These are phyloP conservation scores for Capsicum pubescens DNA, from an alignment of 257 asterid genomes.

Conservation along the genomic window DNA sequence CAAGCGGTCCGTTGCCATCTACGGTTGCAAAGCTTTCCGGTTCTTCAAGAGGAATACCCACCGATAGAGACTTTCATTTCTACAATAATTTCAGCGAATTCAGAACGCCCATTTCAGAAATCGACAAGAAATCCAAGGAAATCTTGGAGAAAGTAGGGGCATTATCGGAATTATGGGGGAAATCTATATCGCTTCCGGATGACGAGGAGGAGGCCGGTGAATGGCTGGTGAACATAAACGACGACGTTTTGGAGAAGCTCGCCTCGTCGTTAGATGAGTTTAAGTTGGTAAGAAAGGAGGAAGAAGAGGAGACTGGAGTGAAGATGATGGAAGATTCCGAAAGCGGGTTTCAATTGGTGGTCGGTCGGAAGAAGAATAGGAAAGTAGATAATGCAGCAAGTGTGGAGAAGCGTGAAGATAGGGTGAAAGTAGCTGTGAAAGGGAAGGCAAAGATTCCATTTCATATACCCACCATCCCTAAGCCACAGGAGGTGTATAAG, in stretches of 20 bases:
- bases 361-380: constrained; percentile 70
- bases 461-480: constrained; percentile 69
- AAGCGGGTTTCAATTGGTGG: constrained; percentile 62
- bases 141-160: constrained; percentile 59
- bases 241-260: constrained; percentile 67
- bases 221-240: constrained; percentile 80
- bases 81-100: constrained; percentile 81
- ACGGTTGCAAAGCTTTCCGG: constrained; percentile 76
- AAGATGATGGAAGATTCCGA: constrained; percentile 46
- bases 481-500: constrained; percentile 87
- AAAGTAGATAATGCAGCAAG: constrained; percentile 35
- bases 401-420: constrained; percentile 41
- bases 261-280: constrained; percentile 80
- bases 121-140: constrained; percentile 54
- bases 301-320: constrained; percentile 68
- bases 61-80: constrained; percentile 79
- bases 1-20: constrained; percentile 57
- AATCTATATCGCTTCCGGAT: constrained; percentile 56
- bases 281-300: constrained; percentile 49
- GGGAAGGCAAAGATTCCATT: constrained; percentile 82
- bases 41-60: constrained; percentile 77
- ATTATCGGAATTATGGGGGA: constrained; percentile 60
- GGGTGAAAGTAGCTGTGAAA: constrained; percentile 66
- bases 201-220: constrained; percentile 53
- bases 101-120: constrained; percentile 58